Percentiles rank a stretch among this genome's conserved stretches.
Evolutionary conservation across 2,329 filamentous ascomycete genomes (phyloP).

Genomic region (Stachybotrys elegans): DNA sequence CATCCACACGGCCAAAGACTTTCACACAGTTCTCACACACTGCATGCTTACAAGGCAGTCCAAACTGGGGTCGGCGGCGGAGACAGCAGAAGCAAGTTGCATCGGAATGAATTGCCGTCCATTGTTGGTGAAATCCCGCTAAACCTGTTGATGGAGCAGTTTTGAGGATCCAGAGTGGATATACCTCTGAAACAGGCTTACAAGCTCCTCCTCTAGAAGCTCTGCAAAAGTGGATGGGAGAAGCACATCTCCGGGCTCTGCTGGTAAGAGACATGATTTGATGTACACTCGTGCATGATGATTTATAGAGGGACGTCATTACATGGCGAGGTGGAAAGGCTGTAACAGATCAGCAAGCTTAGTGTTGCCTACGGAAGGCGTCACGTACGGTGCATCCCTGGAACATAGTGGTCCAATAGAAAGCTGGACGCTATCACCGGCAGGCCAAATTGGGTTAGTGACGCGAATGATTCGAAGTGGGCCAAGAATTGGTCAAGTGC

Average conservation of each 20-base stretch:
- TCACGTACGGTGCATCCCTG: constrained; percentile 6
- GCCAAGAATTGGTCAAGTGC: constrained; percentile 3
- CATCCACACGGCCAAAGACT: constrained; percentile 1
- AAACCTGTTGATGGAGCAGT: background rate
- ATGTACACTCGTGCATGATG: background rate
- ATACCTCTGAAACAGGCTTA: constrained; percentile 1
- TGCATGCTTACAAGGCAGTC: constrained; percentile 6
- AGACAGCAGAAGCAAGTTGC: constrained; percentile 7
- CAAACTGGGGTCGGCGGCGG: constrained; percentile 5
- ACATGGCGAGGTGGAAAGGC: constrained; percentile 1
- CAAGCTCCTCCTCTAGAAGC: background rate
- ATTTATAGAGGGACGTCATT: constrained; percentile 1
- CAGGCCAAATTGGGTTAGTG: background rate
- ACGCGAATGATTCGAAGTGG: background rate
- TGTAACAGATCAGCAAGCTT: background rate
- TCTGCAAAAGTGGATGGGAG: background rate
- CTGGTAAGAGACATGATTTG: background rate
- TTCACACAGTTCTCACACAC: constrained; percentile 6
- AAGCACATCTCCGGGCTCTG: background rate
- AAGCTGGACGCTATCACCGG: constrained; percentile 7
- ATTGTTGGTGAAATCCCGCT: background rate
- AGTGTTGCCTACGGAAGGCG: background rate
- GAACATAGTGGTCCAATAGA: constrained; percentile 8
- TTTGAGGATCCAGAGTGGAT: background rate
- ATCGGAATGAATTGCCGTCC: constrained; percentile 2